Evolutionary conservation across 352 stramenopile genomes (phyloP).

Genomic region (Globisporangium megalacanthum): DNA sequence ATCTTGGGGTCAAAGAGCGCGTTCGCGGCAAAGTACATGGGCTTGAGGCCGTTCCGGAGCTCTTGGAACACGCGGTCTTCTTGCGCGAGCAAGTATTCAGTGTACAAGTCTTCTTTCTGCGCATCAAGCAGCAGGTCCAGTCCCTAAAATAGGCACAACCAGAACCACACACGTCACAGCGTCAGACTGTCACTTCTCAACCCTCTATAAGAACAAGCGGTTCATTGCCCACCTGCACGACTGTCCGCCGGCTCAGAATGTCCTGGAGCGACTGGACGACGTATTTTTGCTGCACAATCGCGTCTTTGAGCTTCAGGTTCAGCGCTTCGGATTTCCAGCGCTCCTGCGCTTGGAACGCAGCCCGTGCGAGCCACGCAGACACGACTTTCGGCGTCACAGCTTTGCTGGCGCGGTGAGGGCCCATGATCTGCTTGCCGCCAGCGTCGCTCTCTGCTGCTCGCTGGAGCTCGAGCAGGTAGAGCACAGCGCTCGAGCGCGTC

Average conservation of each 20-base stretch:
- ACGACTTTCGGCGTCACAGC: conserved; percentile 10
- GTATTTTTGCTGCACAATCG: conserved; percentile 36
- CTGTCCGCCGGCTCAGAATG: conserved; percentile 22
- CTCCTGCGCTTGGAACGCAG: conserved; percentile 36
- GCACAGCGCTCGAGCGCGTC: neutral
- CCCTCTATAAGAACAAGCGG: neutral
- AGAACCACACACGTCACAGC: neutral
- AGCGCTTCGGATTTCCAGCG: conserved; percentile 33
- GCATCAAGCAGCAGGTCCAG: conserved; percentile 5
- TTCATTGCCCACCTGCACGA: conserved; percentile 7
- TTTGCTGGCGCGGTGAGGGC: no score
- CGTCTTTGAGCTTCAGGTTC: conserved; percentile 37
- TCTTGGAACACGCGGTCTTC: conserved; percentile 4
- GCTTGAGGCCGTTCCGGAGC: conserved; percentile 3
- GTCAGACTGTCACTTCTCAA: no score
- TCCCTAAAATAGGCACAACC: neutral
- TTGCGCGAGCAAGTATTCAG: conserved; percentile 6
- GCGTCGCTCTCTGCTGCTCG: neutral
- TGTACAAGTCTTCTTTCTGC: conserved; percentile 5
- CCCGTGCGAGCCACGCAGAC: conserved; percentile 38
- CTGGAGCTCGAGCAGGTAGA: conserved; percentile 9
- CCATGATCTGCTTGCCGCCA: neutral
- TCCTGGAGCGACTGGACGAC: conserved; percentile 30
- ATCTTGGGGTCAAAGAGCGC: conserved; percentile 5
- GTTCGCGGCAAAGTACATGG: conserved; percentile 9